Conservation (phyloP, 306 rosid genomes). For the Pyrus pyrifolia region DNA sequence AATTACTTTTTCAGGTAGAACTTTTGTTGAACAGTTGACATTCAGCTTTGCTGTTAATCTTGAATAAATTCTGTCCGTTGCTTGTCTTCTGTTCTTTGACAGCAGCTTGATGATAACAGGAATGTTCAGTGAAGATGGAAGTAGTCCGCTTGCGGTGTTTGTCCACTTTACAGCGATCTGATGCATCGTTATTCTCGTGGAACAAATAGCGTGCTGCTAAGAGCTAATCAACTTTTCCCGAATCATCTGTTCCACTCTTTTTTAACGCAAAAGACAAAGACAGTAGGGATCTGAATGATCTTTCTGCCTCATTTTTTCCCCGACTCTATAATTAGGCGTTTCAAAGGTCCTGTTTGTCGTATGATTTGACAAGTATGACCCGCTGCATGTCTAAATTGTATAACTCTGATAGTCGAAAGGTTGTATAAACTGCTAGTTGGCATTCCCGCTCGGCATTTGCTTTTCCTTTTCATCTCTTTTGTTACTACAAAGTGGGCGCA, state of each 20-base stretch:
- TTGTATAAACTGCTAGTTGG: not conserved
- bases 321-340: not conserved
- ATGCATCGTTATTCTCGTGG: not conserved
- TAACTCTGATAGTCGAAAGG: not conserved
- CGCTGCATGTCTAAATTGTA: not conserved
- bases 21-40: not conserved
- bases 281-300: not conserved
- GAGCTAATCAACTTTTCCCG: not conserved
- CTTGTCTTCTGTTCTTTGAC: too few species aligned
- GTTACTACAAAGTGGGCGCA: not conserved
- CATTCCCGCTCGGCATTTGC: not conserved
- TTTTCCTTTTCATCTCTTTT: not conserved
- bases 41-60: not conserved
- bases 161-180: not conserved
- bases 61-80: not conserved
- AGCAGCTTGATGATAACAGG: not conserved
- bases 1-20: not conserved
- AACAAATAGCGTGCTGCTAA: not conserved
- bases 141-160: not conserved
- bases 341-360: not conserved
- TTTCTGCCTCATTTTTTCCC: too few species aligned
- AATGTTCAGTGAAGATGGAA: not conserved
- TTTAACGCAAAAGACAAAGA: not conserved
- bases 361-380: not conserved
- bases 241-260: not conserved